phyloP scores from a whole-genome alignment of 1,284 basidiomycete genomes.

The Tylopilus orsonianus region DNA sequence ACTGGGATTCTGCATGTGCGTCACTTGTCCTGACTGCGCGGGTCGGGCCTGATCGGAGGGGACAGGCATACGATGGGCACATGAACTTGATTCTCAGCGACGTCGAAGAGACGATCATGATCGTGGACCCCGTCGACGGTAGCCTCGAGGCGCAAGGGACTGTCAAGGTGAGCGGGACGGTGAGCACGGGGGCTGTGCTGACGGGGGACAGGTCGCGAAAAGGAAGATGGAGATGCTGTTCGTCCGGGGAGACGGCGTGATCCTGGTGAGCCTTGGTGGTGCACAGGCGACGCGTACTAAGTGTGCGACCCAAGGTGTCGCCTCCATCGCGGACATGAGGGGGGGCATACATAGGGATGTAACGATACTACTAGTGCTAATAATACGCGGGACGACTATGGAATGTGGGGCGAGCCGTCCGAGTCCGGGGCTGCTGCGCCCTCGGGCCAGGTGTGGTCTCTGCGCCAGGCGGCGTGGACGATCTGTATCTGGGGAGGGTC shows the following conservation, averaged over 20 bases:
- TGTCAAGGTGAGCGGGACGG: slow-evolving; percentile 52
- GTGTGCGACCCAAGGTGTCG: slow-evolving; percentile 54
- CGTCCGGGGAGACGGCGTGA: slow-evolving; percentile 94
- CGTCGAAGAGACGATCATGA: slow-evolving; percentile 95
- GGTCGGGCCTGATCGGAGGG: slow-evolving; percentile 15
- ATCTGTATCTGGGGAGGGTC: slow-evolving; percentile 58
- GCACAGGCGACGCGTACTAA: slow-evolving; percentile 9
- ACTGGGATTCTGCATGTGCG: slow-evolving; percentile 91
- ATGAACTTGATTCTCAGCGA: slow-evolving; percentile 99
- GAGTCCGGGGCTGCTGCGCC: slow-evolving; percentile 55
- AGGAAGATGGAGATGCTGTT: slow-evolving; percentile 98
- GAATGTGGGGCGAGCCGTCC: slow-evolving; percentile 42
- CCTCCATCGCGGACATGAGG: slow-evolving; percentile 64
- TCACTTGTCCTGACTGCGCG: slow-evolving; percentile 16
- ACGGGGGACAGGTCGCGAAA: slow-evolving; percentile 77
- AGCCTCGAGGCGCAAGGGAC: slow-evolving; percentile 49
- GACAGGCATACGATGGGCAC: slow-evolving; percentile 97
- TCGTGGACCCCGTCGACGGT: slow-evolving; percentile 74
- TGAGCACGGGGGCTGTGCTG: slow-evolving; percentile 4
- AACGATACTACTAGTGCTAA: slow-evolving; percentile 9
- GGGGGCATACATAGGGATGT: slow-evolving; percentile 10
- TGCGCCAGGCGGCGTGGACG: slow-evolving; percentile 68
- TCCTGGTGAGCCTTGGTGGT: slow-evolving; percentile 60
- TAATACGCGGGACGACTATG: background rate
- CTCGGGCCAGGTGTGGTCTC: slow-evolving; percentile 71